Percentiles rank a stretch among this genome's conserved stretches.
phyloP scores from a whole-genome alignment of 2,329 filamentous ascomycete species.

The Myriosclerotinia curreyana region DNA sequence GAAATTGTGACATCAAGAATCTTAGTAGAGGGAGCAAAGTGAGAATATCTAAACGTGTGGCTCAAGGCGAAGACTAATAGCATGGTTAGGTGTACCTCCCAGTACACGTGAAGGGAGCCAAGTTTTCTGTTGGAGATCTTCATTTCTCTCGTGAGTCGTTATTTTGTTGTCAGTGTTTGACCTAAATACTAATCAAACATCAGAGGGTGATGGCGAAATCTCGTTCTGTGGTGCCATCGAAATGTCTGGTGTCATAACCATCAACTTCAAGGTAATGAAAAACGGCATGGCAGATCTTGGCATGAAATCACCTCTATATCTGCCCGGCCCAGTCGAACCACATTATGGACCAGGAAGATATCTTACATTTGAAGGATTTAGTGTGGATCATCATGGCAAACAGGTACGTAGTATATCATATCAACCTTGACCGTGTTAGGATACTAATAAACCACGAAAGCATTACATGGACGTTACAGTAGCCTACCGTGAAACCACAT shows the following conservation, averaged over 20 bases:
- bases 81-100: conserved; percentile 74
- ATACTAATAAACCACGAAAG: conserved; percentile 22
- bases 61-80: conserved; percentile 2
- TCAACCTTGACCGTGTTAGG: neutral
- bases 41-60: neutral
- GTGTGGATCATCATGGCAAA: conserved; percentile 81
- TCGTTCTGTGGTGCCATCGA: conserved; percentile 88
- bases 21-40: conserved; percentile 60
- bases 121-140: conserved; percentile 85
- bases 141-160: conserved; percentile 45
- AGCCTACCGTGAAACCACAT: conserved; percentile 32
- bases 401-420: conserved; percentile 66
- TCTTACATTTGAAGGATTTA: conserved; percentile 87
- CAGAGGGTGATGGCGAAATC: conserved; percentile 86
- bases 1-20: conserved; percentile 92
- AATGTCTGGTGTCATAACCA: conserved; percentile 87
- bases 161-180: neutral
- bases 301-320: conserved; percentile 81
- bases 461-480: conserved; percentile 35
- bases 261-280: conserved; percentile 88
- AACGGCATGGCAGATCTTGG: conserved; percentile 69
- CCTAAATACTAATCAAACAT: conserved; percentile 49
- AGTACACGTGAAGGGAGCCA: conserved; percentile 80
- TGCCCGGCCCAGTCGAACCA: conserved; percentile 83
- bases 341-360: conserved; percentile 80